Base-by-base conservation (phyloP, 2,329 filamentous ascomycete species). In the Penicillium sp. region DNA sequence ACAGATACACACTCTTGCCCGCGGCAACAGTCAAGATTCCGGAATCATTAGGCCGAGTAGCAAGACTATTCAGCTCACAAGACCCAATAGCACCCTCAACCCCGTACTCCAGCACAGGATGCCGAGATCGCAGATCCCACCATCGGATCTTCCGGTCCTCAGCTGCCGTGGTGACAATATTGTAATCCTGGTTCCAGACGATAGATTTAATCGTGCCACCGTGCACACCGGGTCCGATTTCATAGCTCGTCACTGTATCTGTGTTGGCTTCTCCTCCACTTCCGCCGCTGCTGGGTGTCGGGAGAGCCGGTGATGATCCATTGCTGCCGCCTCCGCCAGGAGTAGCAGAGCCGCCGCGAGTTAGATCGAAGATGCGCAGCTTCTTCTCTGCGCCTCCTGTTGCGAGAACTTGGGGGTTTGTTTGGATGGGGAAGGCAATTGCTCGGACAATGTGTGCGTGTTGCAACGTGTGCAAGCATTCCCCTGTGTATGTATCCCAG, bases 371-470 rank as follows among this genome's bases (percentile, higher is more conserved):
- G 61, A 99, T 89, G 52, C 93, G 90, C 52, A 99, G 84, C 76
- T 95, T 97, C 83, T 97, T 98, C 78, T 99, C 95, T 79, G 90
- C 90, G 26, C 95, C 95, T 33, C 93, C 95, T 0, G 95, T 98
- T 6, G 93, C 95, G 27, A 99, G 82, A 55, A 96, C 80, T 60
- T 82, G 87, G n/a, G 90, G 89, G 22, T 87, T 87, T 53, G 87
- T 85, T 66, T 93, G 89, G 44, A 90, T 87, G 2, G 91, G 90
- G 68, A 97, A 98, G 11, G 95, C 92, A 60, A 98, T 86, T 39
- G 93, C 90, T 62, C 95, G 91, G 59, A 98, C 95, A 63, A 99
- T 97, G 75, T 99, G 95, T 63, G 92, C 87, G 75, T 99, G 95
- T 71, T 93, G 87, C 35, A 99, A 84, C 3, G 91, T 93, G 69